A percentile compares a stretch with the other conserved stretches of the same genome.
Evolutionary conservation across 441 rosid genomes (phyloP).

Genomic region (Breynia disticha): DNA sequence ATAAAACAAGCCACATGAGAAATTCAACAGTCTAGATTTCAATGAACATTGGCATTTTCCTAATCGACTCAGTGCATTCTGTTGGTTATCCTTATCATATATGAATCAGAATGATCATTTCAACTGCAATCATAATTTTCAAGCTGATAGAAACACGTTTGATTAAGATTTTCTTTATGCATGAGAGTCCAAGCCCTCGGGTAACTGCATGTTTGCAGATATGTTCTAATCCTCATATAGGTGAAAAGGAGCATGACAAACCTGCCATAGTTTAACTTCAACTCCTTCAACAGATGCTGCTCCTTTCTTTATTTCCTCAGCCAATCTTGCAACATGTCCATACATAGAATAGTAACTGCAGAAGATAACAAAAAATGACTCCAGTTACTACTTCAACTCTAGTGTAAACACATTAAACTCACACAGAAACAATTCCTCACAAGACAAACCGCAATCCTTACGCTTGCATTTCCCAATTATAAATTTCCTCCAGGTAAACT

Average conservation of each 20-base stretch:
- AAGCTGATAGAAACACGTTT: neutral
- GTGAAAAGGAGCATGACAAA: constrained; percentile 12
- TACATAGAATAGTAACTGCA: constrained; percentile 94
- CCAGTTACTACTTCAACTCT: constrained; percentile 3
- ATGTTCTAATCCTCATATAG: neutral
- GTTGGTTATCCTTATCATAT: too few species aligned
- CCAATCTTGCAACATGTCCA: constrained; percentile 86
- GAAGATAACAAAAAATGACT: constrained; percentile 1
- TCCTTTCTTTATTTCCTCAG: constrained; percentile 86
- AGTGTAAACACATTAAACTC: neutral
- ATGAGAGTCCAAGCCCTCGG: neutral
- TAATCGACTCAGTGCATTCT: too few species aligned
- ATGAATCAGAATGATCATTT: too few species aligned
- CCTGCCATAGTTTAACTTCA: constrained; percentile 95
- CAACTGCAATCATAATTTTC: too few species aligned
- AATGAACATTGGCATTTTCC: too few species aligned
- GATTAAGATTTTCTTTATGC: neutral
- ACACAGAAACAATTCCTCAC: neutral
- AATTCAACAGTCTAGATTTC: too few species aligned
- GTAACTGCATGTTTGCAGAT: neutral
- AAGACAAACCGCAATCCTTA: neutral
- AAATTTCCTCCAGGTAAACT: too few species aligned
- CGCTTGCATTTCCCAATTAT: neutral
- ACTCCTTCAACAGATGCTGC: constrained; percentile 94
- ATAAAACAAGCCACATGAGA: too few species aligned